Evolutionary conservation across 2,329 filamentous ascomycete species (phyloP).

Genomic region (Fusarium ramigenum): DNA sequence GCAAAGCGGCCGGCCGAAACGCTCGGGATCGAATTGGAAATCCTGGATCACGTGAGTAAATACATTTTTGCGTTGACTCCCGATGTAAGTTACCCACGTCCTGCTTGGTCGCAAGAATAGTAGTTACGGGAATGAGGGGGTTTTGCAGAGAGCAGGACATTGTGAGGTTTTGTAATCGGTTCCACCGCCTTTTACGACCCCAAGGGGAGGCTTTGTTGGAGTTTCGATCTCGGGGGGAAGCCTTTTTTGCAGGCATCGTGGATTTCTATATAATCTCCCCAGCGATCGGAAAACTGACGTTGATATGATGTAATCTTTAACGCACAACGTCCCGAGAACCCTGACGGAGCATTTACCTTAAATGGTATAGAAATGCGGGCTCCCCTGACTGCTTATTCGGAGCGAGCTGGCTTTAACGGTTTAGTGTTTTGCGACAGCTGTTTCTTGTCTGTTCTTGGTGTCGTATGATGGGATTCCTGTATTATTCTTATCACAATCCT

Average conservation of each 20-base stretch:
- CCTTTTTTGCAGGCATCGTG: neutral
- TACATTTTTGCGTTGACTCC: too few relatives aligned
- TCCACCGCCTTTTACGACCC: neutral
- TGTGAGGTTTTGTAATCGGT: neutral
- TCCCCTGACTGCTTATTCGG: neutral
- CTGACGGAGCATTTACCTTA: neutral
- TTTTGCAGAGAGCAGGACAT: neutral
- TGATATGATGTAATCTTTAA: neutral
- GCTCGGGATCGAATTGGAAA: neutral
- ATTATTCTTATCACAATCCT: neutral
- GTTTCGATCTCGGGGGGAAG: neutral
- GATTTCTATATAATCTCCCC: neutral
- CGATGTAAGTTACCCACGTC: neutral
- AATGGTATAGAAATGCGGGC: neutral
- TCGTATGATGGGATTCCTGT: neutral
- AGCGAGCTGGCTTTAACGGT: neutral
- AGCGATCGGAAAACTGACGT: neutral
- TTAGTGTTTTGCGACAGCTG: neutral
- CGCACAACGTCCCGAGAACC: neutral
- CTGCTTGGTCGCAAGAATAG: neutral
- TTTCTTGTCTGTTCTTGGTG: neutral
- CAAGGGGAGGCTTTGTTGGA: neutral
- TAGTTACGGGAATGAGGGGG: neutral
- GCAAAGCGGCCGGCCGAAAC: constrained; percentile 10
- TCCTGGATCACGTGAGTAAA: constrained; percentile 10